These are phyloP conservation scores for Mucor lusitanicus DNA, from an alignment of 371 early-diverging fungal species.

Conservation along the genomic window DNA sequence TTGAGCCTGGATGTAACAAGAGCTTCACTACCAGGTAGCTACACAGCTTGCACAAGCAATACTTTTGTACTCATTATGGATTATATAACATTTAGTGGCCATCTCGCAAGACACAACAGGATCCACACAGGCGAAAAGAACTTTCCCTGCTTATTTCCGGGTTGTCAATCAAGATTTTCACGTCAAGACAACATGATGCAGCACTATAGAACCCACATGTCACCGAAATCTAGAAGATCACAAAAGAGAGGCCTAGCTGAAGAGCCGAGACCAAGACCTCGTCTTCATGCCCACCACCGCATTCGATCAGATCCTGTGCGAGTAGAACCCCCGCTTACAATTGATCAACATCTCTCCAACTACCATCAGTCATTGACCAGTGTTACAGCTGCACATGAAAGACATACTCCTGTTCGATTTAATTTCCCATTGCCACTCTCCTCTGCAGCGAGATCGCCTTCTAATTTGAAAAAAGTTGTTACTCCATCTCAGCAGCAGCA, in stretches of 20 bases:
- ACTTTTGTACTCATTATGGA: neutral
- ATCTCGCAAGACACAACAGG: conserved; percentile 84
- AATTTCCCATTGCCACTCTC: conserved; percentile 26
- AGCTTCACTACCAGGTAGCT: conserved; percentile 64
- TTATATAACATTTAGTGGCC: conserved; percentile 49
- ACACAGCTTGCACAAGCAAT: neutral
- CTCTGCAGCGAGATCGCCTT: conserved; percentile 18
- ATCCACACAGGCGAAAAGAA: conserved; percentile 93
- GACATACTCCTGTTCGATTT: conserved; percentile 17
- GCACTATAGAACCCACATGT: conserved; percentile 81
- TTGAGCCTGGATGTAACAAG: conserved; percentile 58
- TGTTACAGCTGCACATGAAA: conserved; percentile 5
- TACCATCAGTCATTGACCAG: conserved; percentile 24
- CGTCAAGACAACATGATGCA: conserved; percentile 92
- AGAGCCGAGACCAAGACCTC: conserved; percentile 30
- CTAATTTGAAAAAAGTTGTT: conserved; percentile 1
- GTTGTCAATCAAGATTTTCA: conserved; percentile 81
- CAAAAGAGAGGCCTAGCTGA: conserved; percentile 19
- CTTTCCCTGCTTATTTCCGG: conserved; percentile 75
- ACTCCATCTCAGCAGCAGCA: neutral
- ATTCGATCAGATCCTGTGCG: conserved; percentile 41
- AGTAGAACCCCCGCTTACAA: conserved; percentile 43
- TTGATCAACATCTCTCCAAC: conserved; percentile 45
- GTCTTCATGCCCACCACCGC: conserved; percentile 47
- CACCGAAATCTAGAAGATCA: conserved; percentile 64